Evolutionary conservation across 2,329 filamentous ascomycete species (phyloP).

Genomic region (Thermothelomyces thermophilus): DNA sequence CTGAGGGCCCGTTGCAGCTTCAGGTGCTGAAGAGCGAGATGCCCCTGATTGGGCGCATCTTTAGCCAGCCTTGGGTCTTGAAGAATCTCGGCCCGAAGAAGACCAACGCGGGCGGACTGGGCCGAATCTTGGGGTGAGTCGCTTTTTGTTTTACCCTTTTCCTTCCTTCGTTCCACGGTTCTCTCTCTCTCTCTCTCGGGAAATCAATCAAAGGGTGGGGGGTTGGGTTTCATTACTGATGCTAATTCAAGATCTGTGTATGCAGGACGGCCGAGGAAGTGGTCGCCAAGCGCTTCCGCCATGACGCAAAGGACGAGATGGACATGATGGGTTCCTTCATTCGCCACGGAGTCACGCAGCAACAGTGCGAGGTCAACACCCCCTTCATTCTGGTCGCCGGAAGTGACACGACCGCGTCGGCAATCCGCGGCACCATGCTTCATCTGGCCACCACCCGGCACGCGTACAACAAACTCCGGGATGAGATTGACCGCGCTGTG

Average conservation of each 20-base stretch:
- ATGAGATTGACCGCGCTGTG: slow-evolving; percentile 29
- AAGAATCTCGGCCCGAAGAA: too few relatives aligned
- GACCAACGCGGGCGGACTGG: too few relatives aligned
- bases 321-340: slow-evolving; percentile 40
- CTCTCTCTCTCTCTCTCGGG: background rate
- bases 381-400: slow-evolving; percentile 33
- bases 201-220: background rate
- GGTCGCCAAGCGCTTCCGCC: background rate
- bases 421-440: slow-evolving; percentile 41
- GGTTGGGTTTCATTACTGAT: background rate
- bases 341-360: slow-evolving; percentile 27
- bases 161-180: background rate
- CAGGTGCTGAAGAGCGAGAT: too few relatives aligned
- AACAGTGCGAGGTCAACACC: slow-evolving; percentile 18
- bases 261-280: background rate
- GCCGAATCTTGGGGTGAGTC: too few relatives aligned
- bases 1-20: too few relatives aligned
- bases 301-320: background rate
- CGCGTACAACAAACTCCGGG: slow-evolving; percentile 17
- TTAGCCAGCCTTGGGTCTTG: background rate
- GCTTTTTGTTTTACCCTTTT: too few relatives aligned
- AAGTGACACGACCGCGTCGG: slow-evolving; percentile 45
- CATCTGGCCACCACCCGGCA: slow-evolving; percentile 41
- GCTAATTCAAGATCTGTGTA: background rate
- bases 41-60: background rate